phyloP scores from a whole-genome alignment of 2,329 filamentous ascomycete genomes.

The Aspergillus sp. region DNA sequence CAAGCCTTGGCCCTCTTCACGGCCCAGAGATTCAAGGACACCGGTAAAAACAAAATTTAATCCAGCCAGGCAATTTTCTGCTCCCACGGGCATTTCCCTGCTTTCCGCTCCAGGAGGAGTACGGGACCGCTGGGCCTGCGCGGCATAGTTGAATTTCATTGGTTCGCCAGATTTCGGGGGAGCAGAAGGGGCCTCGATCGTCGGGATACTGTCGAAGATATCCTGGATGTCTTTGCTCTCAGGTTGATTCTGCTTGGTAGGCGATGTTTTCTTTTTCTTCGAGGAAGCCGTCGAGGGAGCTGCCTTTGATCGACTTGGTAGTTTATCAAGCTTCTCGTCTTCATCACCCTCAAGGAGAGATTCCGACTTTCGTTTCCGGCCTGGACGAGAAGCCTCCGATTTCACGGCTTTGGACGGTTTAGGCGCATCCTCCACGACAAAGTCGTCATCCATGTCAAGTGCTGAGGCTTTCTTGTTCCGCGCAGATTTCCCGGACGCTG shows the following conservation, averaged over 20 bases:
- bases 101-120: slow-evolving; percentile 55
- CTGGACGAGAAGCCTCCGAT: slow-evolving; percentile 26
- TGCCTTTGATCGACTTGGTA: slow-evolving; percentile 26
- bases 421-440: slow-evolving; percentile 45
- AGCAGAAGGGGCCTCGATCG: slow-evolving; percentile 72
- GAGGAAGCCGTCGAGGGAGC: slow-evolving; percentile 20
- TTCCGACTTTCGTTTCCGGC: slow-evolving; percentile 50
- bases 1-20: slow-evolving; percentile 74
- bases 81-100: slow-evolving; percentile 68
- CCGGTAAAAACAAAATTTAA: slow-evolving; percentile 94
- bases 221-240: slow-evolving; percentile 68
- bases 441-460: slow-evolving; percentile 34
- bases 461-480: slow-evolving; percentile 24
- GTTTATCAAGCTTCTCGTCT: slow-evolving; percentile 49
- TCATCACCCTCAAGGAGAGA: slow-evolving; percentile 44
- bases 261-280: slow-evolving; percentile 46
- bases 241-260: slow-evolving; percentile 56
- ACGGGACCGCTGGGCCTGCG: slow-evolving; percentile 47
- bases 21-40: slow-evolving; percentile 65
- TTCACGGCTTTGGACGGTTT: slow-evolving; percentile 39
- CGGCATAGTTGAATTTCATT: slow-evolving; percentile 72
- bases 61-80: slow-evolving; percentile 81
- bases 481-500: slow-evolving; percentile 36
- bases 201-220: slow-evolving; percentile 81
- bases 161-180: slow-evolving; percentile 59